A percentile compares a stretch with the other conserved stretches of the same genome.
These are phyloP conservation scores for Cladophialophora psammophila DNA, from an alignment of 2,329 filamentous ascomycete genomes.

Conservation along the genomic window DNA sequence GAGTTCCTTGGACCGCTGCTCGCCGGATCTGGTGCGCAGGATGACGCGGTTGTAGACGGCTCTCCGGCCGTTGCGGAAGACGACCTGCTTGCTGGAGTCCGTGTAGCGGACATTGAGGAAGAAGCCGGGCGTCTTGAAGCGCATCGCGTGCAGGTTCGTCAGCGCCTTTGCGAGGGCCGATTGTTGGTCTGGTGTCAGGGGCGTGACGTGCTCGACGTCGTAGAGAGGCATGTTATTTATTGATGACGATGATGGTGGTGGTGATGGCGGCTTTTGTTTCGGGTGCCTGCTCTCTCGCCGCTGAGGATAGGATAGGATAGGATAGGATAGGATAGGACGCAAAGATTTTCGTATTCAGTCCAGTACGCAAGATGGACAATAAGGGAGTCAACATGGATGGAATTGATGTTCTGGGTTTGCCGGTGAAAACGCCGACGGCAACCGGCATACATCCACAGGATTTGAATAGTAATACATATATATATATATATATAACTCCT, in stretches of 20 bases:
- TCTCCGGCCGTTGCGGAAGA: slow-evolving; percentile 27
- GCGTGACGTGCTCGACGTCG: slow-evolving; percentile 31
- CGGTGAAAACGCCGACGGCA: too few species aligned
- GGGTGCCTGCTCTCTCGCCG: background rate
- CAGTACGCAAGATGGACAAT: too few species aligned
- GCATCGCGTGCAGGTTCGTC: slow-evolving; percentile 24
- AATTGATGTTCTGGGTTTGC: too few species aligned
- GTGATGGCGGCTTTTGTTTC: too few species aligned
- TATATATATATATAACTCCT: too few species aligned
- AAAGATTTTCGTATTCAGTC: too few species aligned
- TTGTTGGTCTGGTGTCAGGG: slow-evolving; percentile 25
- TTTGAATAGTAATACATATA: too few species aligned
- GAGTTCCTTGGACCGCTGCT: slow-evolving; percentile 27
- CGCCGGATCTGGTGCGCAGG: slow-evolving; percentile 24
- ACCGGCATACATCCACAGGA: too few species aligned
- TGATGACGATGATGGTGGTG: too few species aligned
- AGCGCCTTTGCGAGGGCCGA: slow-evolving; percentile 23
- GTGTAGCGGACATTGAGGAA: slow-evolving; percentile 35
- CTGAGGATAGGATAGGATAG: background rate
- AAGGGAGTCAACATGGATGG: too few species aligned
- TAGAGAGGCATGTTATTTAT: slow-evolving; percentile 27
- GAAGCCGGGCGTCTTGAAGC: slow-evolving; percentile 28
- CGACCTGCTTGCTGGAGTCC: slow-evolving; percentile 22
- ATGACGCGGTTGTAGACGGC: slow-evolving; percentile 31
- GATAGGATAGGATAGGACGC: too few species aligned